Conservation (phyloP, 768 basidiomycete species). For the Tubosaeta sp. region DNA sequence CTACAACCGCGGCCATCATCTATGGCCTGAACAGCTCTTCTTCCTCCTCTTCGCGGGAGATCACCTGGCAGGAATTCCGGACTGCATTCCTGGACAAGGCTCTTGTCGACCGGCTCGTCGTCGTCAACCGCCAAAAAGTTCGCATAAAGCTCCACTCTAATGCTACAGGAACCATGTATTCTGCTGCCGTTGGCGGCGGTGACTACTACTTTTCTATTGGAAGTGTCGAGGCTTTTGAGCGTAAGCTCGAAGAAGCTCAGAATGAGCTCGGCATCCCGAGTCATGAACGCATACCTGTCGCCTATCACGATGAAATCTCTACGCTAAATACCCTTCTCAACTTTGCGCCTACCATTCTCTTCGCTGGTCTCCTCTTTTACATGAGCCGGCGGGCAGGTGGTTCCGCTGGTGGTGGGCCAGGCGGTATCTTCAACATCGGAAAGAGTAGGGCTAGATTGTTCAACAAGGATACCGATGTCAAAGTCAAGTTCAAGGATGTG, state of each 20-base stretch:
- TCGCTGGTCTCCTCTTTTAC: constrained; percentile 87
- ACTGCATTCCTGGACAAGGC: constrained; percentile 96
- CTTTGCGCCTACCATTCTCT: constrained; percentile 91
- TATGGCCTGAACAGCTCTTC: constrained; percentile 53
- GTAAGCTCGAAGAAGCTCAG: constrained; percentile 92
- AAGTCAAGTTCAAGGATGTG: constrained; percentile 91
- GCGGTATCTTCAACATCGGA: constrained; percentile 95
- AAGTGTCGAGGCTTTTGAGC: constrained; percentile 94
- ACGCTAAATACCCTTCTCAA: constrained; percentile 76
- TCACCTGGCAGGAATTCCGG: constrained; percentile 99
- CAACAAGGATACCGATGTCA: constrained; percentile 95
- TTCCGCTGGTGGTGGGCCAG: constrained; percentile 58
- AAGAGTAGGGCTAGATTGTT: constrained; percentile 94
- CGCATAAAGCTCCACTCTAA: constrained; percentile 92
- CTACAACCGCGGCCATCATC: constrained; percentile 57
- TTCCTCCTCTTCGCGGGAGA: constrained; percentile 67
- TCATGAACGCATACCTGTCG: constrained; percentile 92
- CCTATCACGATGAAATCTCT: constrained; percentile 93
- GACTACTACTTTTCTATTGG: constrained; percentile 97
- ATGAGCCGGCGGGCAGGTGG: constrained; percentile 70
- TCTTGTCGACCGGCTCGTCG: constrained; percentile 88
- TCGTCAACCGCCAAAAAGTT: constrained; percentile 87
- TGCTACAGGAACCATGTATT: constrained; percentile 76
- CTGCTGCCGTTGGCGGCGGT: constrained; percentile 47
- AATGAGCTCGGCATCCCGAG: constrained; percentile 87